Evolutionary conservation across 257 asterid species (phyloP).

Genomic region (Coffea canephora): DNA sequence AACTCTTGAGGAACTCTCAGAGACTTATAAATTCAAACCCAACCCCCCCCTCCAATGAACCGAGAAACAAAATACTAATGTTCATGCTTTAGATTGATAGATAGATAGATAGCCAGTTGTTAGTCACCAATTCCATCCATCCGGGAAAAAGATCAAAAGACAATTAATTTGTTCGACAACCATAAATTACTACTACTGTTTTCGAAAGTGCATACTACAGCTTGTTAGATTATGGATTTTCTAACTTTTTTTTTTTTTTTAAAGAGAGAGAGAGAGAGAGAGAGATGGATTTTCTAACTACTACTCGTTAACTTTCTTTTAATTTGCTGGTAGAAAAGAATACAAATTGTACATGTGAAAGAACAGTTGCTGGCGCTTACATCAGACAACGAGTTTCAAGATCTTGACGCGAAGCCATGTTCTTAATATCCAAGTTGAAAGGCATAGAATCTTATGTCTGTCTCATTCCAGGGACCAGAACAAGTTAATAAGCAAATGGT

Average conservation of each 20-base stretch:
- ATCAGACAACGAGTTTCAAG: not conserved
- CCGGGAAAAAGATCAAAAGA: not conserved
- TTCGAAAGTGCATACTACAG: too few relatives aligned
- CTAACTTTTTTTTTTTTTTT: too few relatives aligned
- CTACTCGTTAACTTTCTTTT: too few relatives aligned
- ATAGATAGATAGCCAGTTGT: slow-evolving; percentile 28
- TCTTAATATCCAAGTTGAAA: not conserved
- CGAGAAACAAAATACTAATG: too few relatives aligned
- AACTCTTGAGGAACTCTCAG: too few relatives aligned
- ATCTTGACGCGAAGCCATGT: not conserved
- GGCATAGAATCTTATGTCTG: not conserved
- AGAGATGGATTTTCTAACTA: too few relatives aligned
- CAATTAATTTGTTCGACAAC: not conserved
- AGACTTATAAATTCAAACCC: too few relatives aligned
- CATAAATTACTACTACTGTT: not conserved
- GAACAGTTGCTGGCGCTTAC: not conserved
- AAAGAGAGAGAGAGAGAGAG: too few relatives aligned
- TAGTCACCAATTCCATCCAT: slow-evolving; percentile 19
- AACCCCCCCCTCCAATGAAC: too few relatives aligned
- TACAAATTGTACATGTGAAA: not conserved
- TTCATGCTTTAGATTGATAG: too few relatives aligned
- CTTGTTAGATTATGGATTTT: too few relatives aligned
- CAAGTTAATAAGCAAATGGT: not conserved
- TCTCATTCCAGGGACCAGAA: slow-evolving; percentile 6
- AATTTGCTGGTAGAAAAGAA: not conserved